Percentiles rank a stretch among this genome's conserved stretches.
Evolutionary conservation across 129 eudicot species (phyloP).

Genomic region (Dittrichia graveolens): DNA sequence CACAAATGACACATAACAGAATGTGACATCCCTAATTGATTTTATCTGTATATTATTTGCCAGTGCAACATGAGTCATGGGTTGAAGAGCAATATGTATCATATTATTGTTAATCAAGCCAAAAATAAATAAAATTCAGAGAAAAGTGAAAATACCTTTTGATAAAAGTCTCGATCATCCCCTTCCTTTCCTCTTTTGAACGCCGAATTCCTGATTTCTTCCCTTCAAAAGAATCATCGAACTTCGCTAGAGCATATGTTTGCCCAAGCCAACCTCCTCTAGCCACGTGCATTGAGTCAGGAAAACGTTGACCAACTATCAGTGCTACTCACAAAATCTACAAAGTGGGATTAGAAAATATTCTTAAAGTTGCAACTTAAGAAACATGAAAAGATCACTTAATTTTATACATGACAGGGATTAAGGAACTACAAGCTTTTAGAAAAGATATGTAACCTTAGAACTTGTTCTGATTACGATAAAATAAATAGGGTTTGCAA

Average conservation of each 20-base stretch:
- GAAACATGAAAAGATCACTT: conserved; percentile 8
- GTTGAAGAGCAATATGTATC: conserved; percentile 8
- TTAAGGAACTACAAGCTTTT: neutral
- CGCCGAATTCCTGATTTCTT: conserved; percentile 73
- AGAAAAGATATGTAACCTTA: neutral
- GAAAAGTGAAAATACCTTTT: conserved; percentile 49
- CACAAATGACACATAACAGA: neutral
- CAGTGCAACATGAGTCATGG: neutral
- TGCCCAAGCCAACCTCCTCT: conserved; percentile 87
- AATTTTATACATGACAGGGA: neutral
- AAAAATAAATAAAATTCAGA: neutral
- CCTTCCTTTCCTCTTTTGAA: conserved; percentile 89
- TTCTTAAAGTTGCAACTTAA: conserved; percentile 17
- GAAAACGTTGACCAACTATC: conserved; percentile 17
- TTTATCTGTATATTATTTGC: neutral
- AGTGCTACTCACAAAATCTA: conserved; percentile 15
- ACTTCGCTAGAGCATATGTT: conserved; percentile 71
- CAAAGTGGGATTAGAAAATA: neutral
- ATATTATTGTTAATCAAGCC: neutral
- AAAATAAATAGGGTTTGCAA: neutral
- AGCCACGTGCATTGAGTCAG: conserved; percentile 51
- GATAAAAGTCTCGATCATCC: conserved; percentile 79
- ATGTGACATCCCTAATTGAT: neutral
- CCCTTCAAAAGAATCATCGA: conserved; percentile 63
- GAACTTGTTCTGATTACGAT: neutral